Evolutionary conservation across 345 rosid genomes (phyloP).

Genomic region (Aquilaria yunnanensis): DNA sequence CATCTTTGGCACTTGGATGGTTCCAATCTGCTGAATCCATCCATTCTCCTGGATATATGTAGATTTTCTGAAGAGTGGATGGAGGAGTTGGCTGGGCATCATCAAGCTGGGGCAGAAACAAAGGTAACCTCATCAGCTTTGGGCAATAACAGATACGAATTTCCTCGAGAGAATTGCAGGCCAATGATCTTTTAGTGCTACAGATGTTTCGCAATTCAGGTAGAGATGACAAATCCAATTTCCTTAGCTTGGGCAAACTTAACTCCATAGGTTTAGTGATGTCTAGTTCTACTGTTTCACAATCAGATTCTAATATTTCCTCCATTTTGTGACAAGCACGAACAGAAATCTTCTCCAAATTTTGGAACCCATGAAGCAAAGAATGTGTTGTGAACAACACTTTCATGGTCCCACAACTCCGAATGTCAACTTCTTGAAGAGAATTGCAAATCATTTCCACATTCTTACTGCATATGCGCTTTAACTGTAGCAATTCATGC

Average conservation of each 20-base stretch:
- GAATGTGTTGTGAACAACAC: too few species aligned
- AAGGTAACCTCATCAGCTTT: conserved; percentile 12
- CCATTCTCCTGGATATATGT: background rate
- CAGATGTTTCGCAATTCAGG: background rate
- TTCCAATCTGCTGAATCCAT: background rate
- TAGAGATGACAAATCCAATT: background rate
- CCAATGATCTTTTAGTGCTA: background rate
- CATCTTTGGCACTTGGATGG: background rate
- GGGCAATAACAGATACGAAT: background rate
- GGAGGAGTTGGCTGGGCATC: conserved; percentile 1
- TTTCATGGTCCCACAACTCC: too few species aligned
- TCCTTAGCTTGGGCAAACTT: conserved; percentile 1
- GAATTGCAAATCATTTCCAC: conserved; percentile 4
- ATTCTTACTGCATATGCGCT: conserved; percentile 10
- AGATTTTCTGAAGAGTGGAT: background rate
- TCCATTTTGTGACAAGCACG: background rate
- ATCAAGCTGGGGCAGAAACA: conserved; percentile 8
- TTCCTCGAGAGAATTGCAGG: background rate
- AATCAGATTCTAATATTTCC: background rate
- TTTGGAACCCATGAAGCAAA: background rate
- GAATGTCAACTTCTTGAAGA: background rate
- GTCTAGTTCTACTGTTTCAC: background rate
- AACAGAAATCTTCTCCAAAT: background rate
- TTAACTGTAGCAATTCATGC: background rate
- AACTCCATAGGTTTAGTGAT: background rate